Conservation (phyloP, 495 filamentous ascomycete species). For the Astrothelium subdiscretum region DNA sequence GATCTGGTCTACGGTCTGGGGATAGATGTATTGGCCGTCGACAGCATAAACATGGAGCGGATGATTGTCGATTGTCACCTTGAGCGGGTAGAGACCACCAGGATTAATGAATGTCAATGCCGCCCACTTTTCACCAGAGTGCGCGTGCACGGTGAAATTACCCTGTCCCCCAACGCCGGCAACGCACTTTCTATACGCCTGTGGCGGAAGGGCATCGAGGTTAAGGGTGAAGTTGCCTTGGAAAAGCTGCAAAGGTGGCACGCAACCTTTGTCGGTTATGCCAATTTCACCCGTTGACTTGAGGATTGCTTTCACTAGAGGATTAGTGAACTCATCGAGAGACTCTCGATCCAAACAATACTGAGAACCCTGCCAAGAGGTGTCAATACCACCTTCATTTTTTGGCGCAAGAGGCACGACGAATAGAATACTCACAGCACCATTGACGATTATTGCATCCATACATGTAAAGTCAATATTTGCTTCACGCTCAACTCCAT, state of each 20-base stretch:
- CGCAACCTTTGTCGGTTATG: slow-evolving; percentile 8
- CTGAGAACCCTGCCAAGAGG: neutral
- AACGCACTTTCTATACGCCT: slow-evolving; percentile 2
- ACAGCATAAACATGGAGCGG: slow-evolving; percentile 4
- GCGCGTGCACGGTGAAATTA: neutral
- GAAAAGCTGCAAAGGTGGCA: slow-evolving; percentile 8
- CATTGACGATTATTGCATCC: slow-evolving; percentile 5
- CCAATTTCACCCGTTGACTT: neutral
- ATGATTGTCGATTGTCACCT: slow-evolving; percentile 5
- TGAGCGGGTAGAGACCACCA: slow-evolving; percentile 4
- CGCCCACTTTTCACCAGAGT: slow-evolving; percentile 1
- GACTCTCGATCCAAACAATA: slow-evolving; percentile 1
- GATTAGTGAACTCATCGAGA: slow-evolving; percentile 3
- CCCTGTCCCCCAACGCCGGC: neutral
- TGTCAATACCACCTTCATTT: neutral
- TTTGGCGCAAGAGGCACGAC: too few species aligned
- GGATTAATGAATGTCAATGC: slow-evolving; percentile 2
- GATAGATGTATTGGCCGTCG: slow-evolving; percentile 7
- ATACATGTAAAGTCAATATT: slow-evolving; percentile 9
- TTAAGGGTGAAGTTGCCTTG: slow-evolving; percentile 6
- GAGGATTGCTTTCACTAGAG: slow-evolving; percentile 1
- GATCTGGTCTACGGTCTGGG: slow-evolving; percentile 1
- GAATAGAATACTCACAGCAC: slow-evolving; percentile 2
- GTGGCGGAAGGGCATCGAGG: slow-evolving; percentile 1
- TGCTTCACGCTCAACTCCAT: neutral